These are phyloP conservation scores for Pseudocercospora musae DNA, from an alignment of 2,329 filamentous ascomycete genomes.

Conservation along the genomic window DNA sequence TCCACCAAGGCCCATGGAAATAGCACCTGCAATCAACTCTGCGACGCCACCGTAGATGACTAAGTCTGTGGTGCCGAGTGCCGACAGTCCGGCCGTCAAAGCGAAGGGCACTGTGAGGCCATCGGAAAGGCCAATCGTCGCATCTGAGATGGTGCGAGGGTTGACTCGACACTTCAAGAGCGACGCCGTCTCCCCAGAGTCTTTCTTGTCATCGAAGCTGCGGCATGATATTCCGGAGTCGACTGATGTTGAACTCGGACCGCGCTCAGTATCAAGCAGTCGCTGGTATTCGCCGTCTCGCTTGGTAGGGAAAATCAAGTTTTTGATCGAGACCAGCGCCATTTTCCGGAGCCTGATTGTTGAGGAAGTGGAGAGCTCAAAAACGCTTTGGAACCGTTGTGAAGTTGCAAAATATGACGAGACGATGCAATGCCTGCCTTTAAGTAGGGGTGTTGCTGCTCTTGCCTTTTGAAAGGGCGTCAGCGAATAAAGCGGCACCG, in stretches of 20 bases:
- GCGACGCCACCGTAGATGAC: slow-evolving; percentile 43
- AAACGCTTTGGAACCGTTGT: background rate
- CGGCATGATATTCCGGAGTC: background rate
- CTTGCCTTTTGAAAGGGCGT: background rate
- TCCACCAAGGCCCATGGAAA: slow-evolving; percentile 44
- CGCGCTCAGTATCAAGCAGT: slow-evolving; percentile 9
- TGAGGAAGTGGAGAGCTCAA: background rate
- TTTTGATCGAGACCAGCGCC: slow-evolving; percentile 9
- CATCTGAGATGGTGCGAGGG: slow-evolving; percentile 45
- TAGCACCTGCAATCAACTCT: slow-evolving; percentile 41
- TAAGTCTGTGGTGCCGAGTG: slow-evolving; percentile 38
- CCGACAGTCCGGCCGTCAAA: slow-evolving; percentile 42
- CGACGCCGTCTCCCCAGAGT: background rate
- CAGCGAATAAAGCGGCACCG: background rate
- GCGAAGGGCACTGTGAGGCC: slow-evolving; percentile 46
- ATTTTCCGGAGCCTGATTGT: background rate
- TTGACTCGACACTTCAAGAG: slow-evolving; percentile 21
- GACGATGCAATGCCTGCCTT: background rate
- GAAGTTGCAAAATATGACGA: background rate
- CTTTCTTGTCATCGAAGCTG: slow-evolving; percentile 2
- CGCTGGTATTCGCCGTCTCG: slow-evolving; percentile 7
- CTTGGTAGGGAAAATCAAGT: slow-evolving; percentile 7
- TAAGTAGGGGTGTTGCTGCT: background rate
- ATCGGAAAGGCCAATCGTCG: slow-evolving; percentile 43
- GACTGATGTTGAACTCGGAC: slow-evolving; percentile 4